Percentiles rank a stretch among this genome's conserved stretches.
These are phyloP conservation scores for Phallus indusiatus DNA, from an alignment of 768 basidiomycete genomes.

Conservation along the genomic window DNA sequence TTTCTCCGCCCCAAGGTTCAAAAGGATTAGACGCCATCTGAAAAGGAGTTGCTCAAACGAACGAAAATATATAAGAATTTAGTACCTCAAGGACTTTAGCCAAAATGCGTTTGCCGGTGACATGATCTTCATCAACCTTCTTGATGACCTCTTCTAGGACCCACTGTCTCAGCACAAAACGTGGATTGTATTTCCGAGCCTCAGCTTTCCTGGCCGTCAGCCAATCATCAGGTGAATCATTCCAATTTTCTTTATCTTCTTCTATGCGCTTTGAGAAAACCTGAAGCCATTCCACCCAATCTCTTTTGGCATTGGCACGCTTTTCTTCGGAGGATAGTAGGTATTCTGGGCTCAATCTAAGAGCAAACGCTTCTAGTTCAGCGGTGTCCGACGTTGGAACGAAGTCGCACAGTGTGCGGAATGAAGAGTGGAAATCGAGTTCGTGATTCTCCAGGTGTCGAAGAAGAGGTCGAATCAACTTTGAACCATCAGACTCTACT, in stretches of 20 bases:
- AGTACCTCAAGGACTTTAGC: conserved; percentile 72
- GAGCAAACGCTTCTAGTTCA: neutral
- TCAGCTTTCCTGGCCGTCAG: conserved; percentile 34
- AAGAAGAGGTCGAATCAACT: conserved; percentile 60
- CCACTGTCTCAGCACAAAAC: conserved; percentile 94
- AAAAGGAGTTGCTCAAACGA: conserved; percentile 4
- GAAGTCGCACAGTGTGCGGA: conserved; percentile 66
- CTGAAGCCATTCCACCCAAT: conserved; percentile 57
- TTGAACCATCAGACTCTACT: conserved; percentile 47
- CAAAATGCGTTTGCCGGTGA: conserved; percentile 55
- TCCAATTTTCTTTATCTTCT: conserved; percentile 42
- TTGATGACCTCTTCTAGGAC: conserved; percentile 86
- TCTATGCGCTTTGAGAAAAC: conserved; percentile 51
- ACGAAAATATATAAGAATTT: conserved; percentile 1
- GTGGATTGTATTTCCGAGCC: conserved; percentile 65
- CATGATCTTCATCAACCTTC: conserved; percentile 56
- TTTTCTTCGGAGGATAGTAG: conserved; percentile 12
- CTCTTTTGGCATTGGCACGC: conserved; percentile 31
- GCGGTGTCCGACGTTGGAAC: conserved; percentile 25
- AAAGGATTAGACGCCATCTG: conserved; percentile 87
- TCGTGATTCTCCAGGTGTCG: conserved; percentile 59
- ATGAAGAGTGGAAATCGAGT: conserved; percentile 85
- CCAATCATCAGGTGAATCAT: conserved; percentile 20
- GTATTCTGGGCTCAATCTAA: conserved; percentile 5
- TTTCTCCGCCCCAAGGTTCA: conserved; percentile 80